phyloP scores from a whole-genome alignment of 768 basidiomycete genomes.

The Terana coerulea region DNA sequence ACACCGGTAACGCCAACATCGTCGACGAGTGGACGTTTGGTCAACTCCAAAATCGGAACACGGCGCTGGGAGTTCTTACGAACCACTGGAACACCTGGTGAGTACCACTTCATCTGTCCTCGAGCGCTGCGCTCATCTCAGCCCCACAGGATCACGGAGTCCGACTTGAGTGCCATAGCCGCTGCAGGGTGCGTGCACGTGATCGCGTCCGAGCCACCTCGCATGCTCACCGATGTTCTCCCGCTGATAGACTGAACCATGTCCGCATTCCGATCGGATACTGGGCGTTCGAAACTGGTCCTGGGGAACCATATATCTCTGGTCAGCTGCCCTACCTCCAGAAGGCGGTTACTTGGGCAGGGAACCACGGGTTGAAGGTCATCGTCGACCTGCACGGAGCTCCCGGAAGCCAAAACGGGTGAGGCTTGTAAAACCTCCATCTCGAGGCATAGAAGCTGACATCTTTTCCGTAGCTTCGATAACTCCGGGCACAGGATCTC shows the following conservation, averaged over 20 bases:
- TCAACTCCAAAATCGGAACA: conserved; percentile 48
- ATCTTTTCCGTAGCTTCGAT: conserved; percentile 55
- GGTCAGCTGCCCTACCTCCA: conserved; percentile 70
- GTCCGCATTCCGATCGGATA: conserved; percentile 85
- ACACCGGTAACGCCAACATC: conserved; percentile 52
- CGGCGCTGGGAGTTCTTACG: conserved; percentile 48
- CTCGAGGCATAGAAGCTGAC: background rate
- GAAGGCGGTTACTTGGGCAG: conserved; percentile 70
- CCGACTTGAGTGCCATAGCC: conserved; percentile 72
- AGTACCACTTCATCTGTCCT: conserved; percentile 1
- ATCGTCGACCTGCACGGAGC: conserved; percentile 71
- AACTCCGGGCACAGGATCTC: conserved; percentile 69
- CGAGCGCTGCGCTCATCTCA: conserved; percentile 17
- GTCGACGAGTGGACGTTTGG: conserved; percentile 82
- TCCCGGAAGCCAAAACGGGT: conserved; percentile 86
- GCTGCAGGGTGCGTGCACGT: conserved; percentile 56
- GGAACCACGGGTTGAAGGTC: conserved; percentile 66
- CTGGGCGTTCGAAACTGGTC: conserved; percentile 81
- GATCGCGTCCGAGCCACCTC: conserved; percentile 9
- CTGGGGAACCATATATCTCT: conserved; percentile 75
- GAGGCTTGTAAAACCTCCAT: conserved; percentile 15
- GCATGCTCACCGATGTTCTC: conserved; percentile 12
- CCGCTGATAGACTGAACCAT: conserved; percentile 60
- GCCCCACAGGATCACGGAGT: conserved; percentile 54
- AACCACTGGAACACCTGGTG: conserved; percentile 66